These are phyloP conservation scores for Halenospora varia DNA, from an alignment of 495 filamentous ascomycete genomes.

Conservation along the genomic window DNA sequence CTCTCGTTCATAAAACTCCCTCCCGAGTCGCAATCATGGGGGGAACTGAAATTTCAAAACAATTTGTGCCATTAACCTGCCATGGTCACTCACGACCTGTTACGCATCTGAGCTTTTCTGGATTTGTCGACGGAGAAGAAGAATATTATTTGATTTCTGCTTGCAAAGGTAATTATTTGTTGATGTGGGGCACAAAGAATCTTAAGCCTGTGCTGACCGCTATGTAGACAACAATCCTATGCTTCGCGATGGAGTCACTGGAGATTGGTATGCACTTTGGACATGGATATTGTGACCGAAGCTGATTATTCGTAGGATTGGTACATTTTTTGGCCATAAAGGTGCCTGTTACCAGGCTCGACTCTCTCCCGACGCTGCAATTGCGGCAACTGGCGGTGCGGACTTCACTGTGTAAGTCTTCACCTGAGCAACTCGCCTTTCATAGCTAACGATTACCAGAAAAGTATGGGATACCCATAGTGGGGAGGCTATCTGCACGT, in stretches of 20 bases:
- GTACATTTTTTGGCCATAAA: constrained; percentile 97
- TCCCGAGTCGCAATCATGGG: constrained; percentile 32
- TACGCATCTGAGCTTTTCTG: constrained; percentile 91
- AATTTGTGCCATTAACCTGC: constrained; percentile 84
- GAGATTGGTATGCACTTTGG: constrained; percentile 66
- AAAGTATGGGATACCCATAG: constrained; percentile 97
- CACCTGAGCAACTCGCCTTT: background rate
- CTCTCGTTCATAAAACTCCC: background rate
- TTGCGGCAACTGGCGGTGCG: constrained; percentile 88
- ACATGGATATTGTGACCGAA: background rate
- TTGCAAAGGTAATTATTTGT: constrained; percentile 86
- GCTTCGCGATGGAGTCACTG: constrained; percentile 94
- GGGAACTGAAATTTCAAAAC: constrained; percentile 39
- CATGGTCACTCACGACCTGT: constrained; percentile 96
- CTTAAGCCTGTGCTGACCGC: constrained; percentile 10
- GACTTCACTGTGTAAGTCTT: constrained; percentile 85
- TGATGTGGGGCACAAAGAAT: background rate
- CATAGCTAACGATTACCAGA: constrained; percentile 36
- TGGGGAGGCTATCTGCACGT: constrained; percentile 82
- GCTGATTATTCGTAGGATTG: constrained; percentile 60
- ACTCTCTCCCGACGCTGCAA: constrained; percentile 79
- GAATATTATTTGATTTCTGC: constrained; percentile 96
- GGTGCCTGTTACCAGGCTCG: constrained; percentile 95
- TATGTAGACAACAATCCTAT: constrained; percentile 84
- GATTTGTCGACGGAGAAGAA: constrained; percentile 64